phyloP scores from a whole-genome alignment of 2,329 filamentous ascomycete genomes.

The Alternaria gaisen region DNA sequence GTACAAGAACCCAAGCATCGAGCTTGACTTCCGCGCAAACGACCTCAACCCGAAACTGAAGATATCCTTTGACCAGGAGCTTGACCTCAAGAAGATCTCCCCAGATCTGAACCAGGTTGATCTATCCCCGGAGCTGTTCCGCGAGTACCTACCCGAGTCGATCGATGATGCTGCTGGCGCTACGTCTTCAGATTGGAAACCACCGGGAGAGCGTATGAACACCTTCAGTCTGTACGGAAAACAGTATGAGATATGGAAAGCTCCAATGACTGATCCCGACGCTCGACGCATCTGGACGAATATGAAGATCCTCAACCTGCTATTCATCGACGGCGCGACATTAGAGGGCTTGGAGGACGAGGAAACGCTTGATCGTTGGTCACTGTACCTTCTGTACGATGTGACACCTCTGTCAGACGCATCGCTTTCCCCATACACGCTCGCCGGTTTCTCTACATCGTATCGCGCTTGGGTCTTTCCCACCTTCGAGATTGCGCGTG shows the following conservation, averaged over 20 bases:
- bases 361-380: conserved; percentile 82
- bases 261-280: conserved; percentile 73
- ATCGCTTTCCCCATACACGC: conserved; percentile 65
- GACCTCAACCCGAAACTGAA: conserved; percentile 82
- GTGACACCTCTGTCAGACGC: conserved; percentile 44
- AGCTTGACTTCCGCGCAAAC: conserved; percentile 72
- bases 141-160: conserved; percentile 52
- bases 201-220: conserved; percentile 77
- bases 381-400: conserved; percentile 77
- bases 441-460: conserved; percentile 89
- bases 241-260: conserved; percentile 85
- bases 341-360: conserved; percentile 75
- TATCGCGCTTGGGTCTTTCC: conserved; percentile 82
- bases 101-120: conserved; percentile 70
- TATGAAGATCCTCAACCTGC: conserved; percentile 81
- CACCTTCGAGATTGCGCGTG: conserved; percentile 53
- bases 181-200: conserved; percentile 62
- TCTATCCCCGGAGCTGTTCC: conserved; percentile 67
- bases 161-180: conserved; percentile 46
- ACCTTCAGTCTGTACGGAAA: conserved; percentile 69
- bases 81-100: conserved; percentile 73
- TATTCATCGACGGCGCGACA: conserved; percentile 94
- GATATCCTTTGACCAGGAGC: conserved; percentile 75
- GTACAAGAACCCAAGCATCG: conserved; percentile 82
- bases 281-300: conserved; percentile 78